Base-by-base conservation (phyloP, 1,139 yeast species). In the Citeromyces hawaiiensis region DNA sequence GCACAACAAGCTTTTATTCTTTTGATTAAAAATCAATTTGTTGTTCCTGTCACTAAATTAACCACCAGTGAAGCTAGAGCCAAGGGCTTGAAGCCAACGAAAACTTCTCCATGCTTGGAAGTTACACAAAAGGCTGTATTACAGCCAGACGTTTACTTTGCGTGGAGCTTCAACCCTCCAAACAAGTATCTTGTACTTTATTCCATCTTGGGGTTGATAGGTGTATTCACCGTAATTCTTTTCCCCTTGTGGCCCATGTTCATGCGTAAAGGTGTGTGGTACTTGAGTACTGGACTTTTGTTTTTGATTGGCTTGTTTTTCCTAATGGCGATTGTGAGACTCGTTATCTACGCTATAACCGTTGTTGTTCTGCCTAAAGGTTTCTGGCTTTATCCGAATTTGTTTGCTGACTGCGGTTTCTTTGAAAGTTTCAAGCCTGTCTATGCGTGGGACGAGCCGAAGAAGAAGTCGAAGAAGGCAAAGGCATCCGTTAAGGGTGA, bases 161-260 rank as follows among this genome's bases (percentile, higher is more conserved):
- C 80, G 38, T 91, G 98, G 98, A 68, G 76, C 43, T 87, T 78
- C 61, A 75, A 72, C 45, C 86, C 88, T 43, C 86, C 87, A 39
- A 83, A 83, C 46, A 72, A 85, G 39, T 71, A 63, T 60, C 61
- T 86, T 67, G 49, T 75, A 57, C 51, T 72, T 49, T 74, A 83
- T 58, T 74, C 94, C 45, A 60, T 68, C 41, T 59, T 86, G 59
- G 70, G 83, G 32, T 63, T 88, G 35, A 68, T 65, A 10, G 87
- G 70, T 17, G 76, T 87, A 9, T 78, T 91, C 50, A 72, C 85
- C 2, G 62, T 87, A 36, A 85, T 91, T 31, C 69, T 91, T 53
- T 93, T 86, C 76, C 99, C 98, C 46, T 70, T 91, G 52, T 91
- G 99, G 99, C 99, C 99, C 17, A 56, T 68, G 38, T 74, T 78